Evolutionary conservation across 2,329 filamentous ascomycete species (phyloP), one percentile per base, ranked within the genome.

Genomic region (Podosphaera xanthii): DNA sequence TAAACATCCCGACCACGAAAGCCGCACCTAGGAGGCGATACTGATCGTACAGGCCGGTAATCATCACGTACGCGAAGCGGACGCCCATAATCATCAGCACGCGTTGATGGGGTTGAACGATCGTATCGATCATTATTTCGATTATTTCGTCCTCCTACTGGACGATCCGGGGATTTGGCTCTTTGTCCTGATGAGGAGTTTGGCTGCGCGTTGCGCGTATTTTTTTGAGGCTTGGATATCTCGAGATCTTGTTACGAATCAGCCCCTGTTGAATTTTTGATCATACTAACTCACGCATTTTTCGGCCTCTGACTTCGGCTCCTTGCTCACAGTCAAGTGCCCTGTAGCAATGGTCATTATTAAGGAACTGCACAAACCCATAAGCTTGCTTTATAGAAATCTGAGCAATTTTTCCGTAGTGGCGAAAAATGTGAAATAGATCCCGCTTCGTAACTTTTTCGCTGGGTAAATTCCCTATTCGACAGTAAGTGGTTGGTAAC

Each of bases 371-470:
- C 42, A 97, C 89, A 69, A 97, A 98, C 1, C 92, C 92, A 71
- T 95, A 97, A 1, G 90, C 90, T 64, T 92, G 89, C 71, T 97
- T 97, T 65, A 97, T 87, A 0, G 89, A 94, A 61, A 97, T 92
- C 69, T 98, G 92, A 1, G 90, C 91, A 54, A 98, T 75, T 62
- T 83, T 84, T 59, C 92, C 92, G 69, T 88, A 90, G 60, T 77
- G 79, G 68, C 89, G 82, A 69, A 98, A 97, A 22, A 91, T 77
- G 68, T 94, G 85, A 71, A 95, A 97, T 7, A 97, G 82, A 71
- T 97, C 90, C 64, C 86, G 81, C 72, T 97, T 97, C 5, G 87
- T 92, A 12, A 95, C 90, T 68, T 90, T 84, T 69, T 97, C 91
- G 58, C 86, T 91, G 1, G 89, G 90, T 9, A 98, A 77, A 69